Evolutionary conservation across 2,329 filamentous ascomycete species (phyloP), one percentile per base, ranked within the genome.

Genomic region (Hymenoscyphus repandus): DNA sequence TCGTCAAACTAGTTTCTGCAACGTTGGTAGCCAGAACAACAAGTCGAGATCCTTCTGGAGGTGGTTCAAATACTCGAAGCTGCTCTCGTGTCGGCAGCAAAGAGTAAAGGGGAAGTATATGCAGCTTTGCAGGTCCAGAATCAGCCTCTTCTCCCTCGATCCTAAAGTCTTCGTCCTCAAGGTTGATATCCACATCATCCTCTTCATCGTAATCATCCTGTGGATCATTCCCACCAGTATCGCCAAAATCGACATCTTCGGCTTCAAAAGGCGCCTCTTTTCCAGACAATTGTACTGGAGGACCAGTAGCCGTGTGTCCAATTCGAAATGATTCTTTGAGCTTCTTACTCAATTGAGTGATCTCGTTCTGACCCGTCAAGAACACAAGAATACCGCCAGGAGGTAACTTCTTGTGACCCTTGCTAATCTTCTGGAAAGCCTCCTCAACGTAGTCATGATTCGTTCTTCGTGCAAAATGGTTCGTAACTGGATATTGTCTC

Each of bases 11-110:
- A 0, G 93, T 99, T 69, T 99, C 93, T 0, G 93, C 93, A 40
- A 99, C 90, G 68, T 99, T 99, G 39, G 93, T 99, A 0, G 93
- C 90, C 37, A 99, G 72, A 3, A 99, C 86, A 46, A 99, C 88
- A 20, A 93, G 78, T 7, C 93, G 83, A 7, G 87, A 87, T 13
- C 87, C 88, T 49, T 91, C 86, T 0, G 92, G 91, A 0, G 88
- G 81, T 0, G 85, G 77, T 56, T 96, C 86, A 62, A 99, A 99
- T 9, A 99, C 90, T 52, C 83, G 82, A 65, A 96, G 78, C 69
- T 99, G 93, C 62, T 97, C 90, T 59, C 84, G 86, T 2, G 91
- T 95, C 0, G 92, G 89, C 1, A 99, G 74, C 47, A 96, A 80
- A 2, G 93, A 97, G 70, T 96, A 99, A 0, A 99, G 79, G 0